These are phyloP conservation scores for Fonsecaea nubica DNA, from an alignment of 2,329 filamentous ascomycete genomes.

Conservation along the genomic window DNA sequence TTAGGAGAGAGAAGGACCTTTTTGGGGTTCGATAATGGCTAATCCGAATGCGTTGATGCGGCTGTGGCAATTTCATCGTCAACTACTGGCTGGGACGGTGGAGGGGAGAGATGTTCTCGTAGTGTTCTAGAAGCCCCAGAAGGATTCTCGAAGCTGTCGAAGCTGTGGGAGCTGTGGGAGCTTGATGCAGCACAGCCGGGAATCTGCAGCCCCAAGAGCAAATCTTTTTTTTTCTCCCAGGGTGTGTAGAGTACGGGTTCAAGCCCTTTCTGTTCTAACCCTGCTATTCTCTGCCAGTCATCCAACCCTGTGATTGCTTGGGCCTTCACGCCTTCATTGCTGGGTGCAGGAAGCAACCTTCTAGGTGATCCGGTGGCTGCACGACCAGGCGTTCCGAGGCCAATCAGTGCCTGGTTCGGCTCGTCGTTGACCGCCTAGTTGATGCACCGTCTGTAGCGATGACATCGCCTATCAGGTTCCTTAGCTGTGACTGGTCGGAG, in stretches of 20 bases:
- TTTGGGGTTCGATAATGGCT: constrained; percentile 17
- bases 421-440: constrained; percentile 25
- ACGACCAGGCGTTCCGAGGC: background rate
- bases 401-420: constrained; percentile 17
- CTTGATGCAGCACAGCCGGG: background rate
- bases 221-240: background rate
- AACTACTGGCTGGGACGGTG: background rate
- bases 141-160: constrained; percentile 13
- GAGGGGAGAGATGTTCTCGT: constrained; percentile 21
- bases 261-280: background rate
- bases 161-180: background rate
- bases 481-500: background rate
- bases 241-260: background rate
- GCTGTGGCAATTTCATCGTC: background rate
- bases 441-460: constrained; percentile 9
- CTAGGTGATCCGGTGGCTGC: constrained; percentile 24
- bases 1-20: constrained; percentile 18
- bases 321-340: background rate
- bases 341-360: background rate
- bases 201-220: background rate
- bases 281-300: background rate
- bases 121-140: constrained; percentile 36
- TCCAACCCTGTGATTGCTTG: background rate
- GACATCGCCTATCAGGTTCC: constrained; percentile 17
- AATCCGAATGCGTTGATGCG: constrained; percentile 19